A percentile compares a stretch with the other conserved stretches of the same genome.
These are phyloP conservation scores for Naganishia randhawae DNA, from an alignment of 768 basidiomycete species.

Conservation along the genomic window DNA sequence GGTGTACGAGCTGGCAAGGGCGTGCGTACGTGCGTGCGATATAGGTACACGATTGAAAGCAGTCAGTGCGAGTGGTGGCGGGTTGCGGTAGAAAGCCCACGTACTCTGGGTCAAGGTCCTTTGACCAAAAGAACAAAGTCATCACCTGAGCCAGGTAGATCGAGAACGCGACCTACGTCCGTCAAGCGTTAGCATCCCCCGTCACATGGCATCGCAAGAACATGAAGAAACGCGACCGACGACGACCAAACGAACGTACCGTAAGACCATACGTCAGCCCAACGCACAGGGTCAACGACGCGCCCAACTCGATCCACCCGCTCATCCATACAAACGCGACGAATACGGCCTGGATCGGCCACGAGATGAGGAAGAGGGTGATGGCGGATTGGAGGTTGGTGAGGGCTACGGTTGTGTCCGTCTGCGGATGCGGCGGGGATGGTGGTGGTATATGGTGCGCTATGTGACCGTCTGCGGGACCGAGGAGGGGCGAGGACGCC, in stretches of 20 bases:
- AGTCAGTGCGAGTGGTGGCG: not conserved
- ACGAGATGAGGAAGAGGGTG: conserved; percentile 68
- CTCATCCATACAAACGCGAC: conserved; percentile 62
- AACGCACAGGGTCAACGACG: conserved; percentile 66
- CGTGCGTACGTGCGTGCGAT: no score
- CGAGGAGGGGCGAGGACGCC: conserved; percentile 41
- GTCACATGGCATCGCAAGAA: no score
- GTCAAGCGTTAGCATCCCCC: no score
- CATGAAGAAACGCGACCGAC: not conserved
- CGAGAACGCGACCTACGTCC: conserved; percentile 71
- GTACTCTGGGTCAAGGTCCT: conserved; percentile 71
- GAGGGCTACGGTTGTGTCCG: not conserved
- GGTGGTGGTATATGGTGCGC: not conserved
- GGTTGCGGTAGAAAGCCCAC: conserved; percentile 30
- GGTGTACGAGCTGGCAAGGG: conserved; percentile 65
- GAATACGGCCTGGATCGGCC: conserved; percentile 78
- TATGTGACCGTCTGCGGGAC: not conserved
- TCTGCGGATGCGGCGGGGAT: not conserved
- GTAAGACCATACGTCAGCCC: conserved; percentile 70
- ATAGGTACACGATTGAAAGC: no score
- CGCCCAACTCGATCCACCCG: conserved; percentile 72
- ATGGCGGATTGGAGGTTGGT: conserved; percentile 32
- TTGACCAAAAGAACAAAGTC: conserved; percentile 74
- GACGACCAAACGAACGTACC: conserved; percentile 55
- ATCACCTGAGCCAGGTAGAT: conserved; percentile 64